phyloP scores from a whole-genome alignment of 106 monocot species.

The Dendrobium officinale region DNA sequence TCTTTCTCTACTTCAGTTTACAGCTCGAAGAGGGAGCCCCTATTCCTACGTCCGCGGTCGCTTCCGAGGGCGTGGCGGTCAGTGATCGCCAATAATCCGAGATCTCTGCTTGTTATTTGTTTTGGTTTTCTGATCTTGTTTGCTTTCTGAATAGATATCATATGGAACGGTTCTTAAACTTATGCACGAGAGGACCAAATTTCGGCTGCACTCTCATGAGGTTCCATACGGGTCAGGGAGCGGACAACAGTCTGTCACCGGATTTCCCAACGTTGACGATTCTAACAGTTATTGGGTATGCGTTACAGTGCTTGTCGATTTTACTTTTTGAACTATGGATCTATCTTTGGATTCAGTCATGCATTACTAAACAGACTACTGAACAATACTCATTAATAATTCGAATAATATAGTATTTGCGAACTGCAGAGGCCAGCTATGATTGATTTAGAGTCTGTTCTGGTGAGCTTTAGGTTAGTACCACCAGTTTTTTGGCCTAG shows the following conservation, averaged over 20 bases:
- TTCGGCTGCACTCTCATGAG: constrained; percentile 77
- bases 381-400: not conserved
- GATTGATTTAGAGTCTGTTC: no score
- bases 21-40: constrained; percentile 31
- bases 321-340: not conserved
- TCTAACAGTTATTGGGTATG: constrained; percentile 88
- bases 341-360: not conserved
- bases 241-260: constrained; percentile 85
- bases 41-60: not conserved
- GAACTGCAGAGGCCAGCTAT: not conserved
- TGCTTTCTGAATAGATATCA: constrained; percentile 36
- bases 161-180: constrained; percentile 64
- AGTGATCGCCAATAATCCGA: not conserved
- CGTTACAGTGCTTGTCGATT: not conserved
- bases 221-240: constrained; percentile 86
- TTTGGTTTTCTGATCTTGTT: not conserved
- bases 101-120: not conserved
- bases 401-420: not conserved
- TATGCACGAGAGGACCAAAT: constrained; percentile 87
- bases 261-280: constrained; percentile 68
- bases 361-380: not conserved
- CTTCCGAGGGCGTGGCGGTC: constrained; percentile 50
- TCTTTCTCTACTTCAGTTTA: constrained; percentile 37
- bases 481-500: no score
- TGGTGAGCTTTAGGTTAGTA: no score